These are phyloP conservation scores for Beauveria sp. DNA, from an alignment of 2,329 filamentous ascomycete species.

Conservation along the genomic window DNA sequence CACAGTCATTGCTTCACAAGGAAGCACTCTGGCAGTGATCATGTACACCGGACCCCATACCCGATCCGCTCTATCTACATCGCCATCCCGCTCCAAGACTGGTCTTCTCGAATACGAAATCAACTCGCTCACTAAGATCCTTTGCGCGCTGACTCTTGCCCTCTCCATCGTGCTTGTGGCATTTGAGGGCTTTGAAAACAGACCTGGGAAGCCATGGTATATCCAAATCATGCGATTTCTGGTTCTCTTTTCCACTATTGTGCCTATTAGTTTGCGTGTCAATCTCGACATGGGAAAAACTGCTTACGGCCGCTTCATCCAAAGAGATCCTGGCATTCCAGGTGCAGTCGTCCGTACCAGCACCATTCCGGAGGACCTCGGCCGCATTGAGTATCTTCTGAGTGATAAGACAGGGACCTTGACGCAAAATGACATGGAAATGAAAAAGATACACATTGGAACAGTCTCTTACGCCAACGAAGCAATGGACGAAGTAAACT, in stretches of 20 bases:
- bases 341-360: constrained; percentile 92
- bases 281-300: constrained; percentile 97
- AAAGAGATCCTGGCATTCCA: constrained; percentile 80
- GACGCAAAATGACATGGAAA: constrained; percentile 97
- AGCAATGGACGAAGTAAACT: constrained; percentile 92
- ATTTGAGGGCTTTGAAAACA: constrained; percentile 68
- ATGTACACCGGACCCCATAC: constrained; percentile 94
- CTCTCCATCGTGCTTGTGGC: constrained; percentile 85
- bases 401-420: constrained; percentile 98
- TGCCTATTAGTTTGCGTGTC: constrained; percentile 91
- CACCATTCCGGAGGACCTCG: constrained; percentile 93
- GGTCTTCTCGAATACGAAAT: constrained; percentile 93
- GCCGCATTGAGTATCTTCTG: constrained; percentile 89
- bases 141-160: constrained; percentile 79
- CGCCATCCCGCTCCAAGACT: constrained; percentile 85
- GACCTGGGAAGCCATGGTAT: constrained; percentile 71
- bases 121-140: constrained; percentile 91
- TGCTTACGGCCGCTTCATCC: constrained; percentile 92
- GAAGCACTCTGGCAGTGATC: constrained; percentile 78
- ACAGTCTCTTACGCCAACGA: constrained; percentile 98
- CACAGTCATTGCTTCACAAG: constrained; percentile 90
- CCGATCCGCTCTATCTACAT: constrained; percentile 85
- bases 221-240: constrained; percentile 97
- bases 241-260: constrained; percentile 97
- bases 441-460: constrained; percentile 97